phyloP scores from a whole-genome alignment of 1,139 yeast genomes.

The Diutina ranongensis region DNA sequence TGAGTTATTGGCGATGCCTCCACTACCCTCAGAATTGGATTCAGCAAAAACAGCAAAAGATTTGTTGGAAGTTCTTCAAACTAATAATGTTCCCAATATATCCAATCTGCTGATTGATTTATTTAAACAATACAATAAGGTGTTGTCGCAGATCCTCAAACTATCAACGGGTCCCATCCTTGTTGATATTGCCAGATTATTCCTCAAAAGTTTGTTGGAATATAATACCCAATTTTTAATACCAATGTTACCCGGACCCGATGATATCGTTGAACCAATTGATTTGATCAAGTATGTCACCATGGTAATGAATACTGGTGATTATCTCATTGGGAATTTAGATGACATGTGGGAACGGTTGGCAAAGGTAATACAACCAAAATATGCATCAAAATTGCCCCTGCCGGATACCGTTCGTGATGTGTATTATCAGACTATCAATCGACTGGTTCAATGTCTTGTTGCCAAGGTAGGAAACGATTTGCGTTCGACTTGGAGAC shows the following conservation, averaged over 20 bases:
- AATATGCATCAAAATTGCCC: not conserved
- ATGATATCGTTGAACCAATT: conserved; percentile 13
- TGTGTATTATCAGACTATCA: not conserved
- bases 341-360: not conserved
- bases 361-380: not conserved
- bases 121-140: conserved; percentile 63
- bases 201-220: conserved; percentile 53
- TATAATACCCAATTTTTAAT: conserved; percentile 53
- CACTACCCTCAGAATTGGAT: conserved; percentile 26
- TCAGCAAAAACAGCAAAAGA: conserved; percentile 15
- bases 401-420: not conserved
- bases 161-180: conserved; percentile 62
- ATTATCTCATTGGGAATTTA: conserved; percentile 32
- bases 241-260: conserved; percentile 41
- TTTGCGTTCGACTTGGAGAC: conserved; percentile 69
- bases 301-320: conserved; percentile 76
- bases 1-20: conserved; percentile 42
- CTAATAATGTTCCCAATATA: conserved; percentile 43
- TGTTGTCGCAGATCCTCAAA: conserved; percentile 65
- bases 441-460: conserved; percentile 30
- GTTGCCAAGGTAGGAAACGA: conserved; percentile 51
- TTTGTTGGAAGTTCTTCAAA: conserved; percentile 23
- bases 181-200: conserved; percentile 49
- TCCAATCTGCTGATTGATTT: conserved; percentile 80
- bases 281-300: conserved; percentile 63